Evolutionary conservation across 2,329 filamentous ascomycete genomes (phyloP), one percentile per base, ranked within the genome.

Genomic region (Colletotrichum lupini): DNA sequence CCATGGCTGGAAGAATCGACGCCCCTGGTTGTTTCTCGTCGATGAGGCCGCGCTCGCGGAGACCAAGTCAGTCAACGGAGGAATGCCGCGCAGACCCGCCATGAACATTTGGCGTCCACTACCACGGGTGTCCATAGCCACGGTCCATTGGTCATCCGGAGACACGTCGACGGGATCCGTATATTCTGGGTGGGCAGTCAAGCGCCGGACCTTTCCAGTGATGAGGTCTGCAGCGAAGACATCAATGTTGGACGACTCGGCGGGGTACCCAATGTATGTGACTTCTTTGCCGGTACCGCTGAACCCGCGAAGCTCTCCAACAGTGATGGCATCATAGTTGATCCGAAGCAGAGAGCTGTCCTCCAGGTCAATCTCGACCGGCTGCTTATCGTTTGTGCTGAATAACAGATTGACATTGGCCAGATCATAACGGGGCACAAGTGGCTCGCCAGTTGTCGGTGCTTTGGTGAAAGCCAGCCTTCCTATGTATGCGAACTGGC

Each of bases 291-390:
- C 82, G 6, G 74, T 77, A 11, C 83, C 83, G 8, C 75, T 82
- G 73, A 85, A 85, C 5, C 83, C 83, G n/a, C 84, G 81, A 1
- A 85, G 77, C 75, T 86, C 84, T 2, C 83, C 83, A 1, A 85
- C 77, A 1, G 69, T 72, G 59, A 84, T 79, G 5, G 78, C 79
- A 1, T 78, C 74, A 2, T 62, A 63, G 53, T 83, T 80, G 42
- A 82, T 58, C 6, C 70, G 32, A 6, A 85, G 62, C n/a, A 81
- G 49, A 3, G 19, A 61, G 19, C 7, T 60, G 46, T 67, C 46
- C 1, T 52, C 19, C 5, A 16, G 26, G 11, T 58, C 65, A 35
- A 72, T n/a, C 22, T 42, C 65, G 11, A 72, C 28, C 1, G 69
- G 56, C 14, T 56, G 53, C 32, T 11, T 75, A 69, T 5, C 78